These are phyloP conservation scores for Endocalyx cinctus DNA, from an alignment of 2,329 filamentous ascomycete genomes.

Conservation along the genomic window DNA sequence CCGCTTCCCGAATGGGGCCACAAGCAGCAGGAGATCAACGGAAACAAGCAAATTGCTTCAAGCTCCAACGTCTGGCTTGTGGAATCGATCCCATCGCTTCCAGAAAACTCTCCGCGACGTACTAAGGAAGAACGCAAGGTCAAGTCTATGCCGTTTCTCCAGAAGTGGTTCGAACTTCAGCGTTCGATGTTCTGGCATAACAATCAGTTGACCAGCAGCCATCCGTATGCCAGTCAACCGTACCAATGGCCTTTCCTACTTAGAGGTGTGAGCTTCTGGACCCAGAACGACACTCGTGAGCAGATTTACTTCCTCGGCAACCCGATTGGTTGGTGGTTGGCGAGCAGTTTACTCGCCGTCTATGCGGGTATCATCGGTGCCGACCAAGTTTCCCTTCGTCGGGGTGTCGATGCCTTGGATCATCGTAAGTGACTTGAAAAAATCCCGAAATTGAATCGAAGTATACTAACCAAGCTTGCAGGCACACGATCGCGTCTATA, in stretches of 20 bases:
- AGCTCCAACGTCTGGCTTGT: constrained; percentile 93
- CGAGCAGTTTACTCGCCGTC: constrained; percentile 85
- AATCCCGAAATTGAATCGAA: background rate
- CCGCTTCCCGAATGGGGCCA: constrained; percentile 96
- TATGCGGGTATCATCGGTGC: constrained; percentile 88
- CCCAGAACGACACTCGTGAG: constrained; percentile 86
- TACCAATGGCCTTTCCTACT: constrained; percentile 98
- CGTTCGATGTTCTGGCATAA: constrained; percentile 99
- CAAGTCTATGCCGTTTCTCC: constrained; percentile 81
- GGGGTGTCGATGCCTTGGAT: constrained; percentile 89
- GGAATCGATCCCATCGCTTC: constrained; percentile 81
- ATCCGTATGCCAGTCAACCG: constrained; percentile 91
- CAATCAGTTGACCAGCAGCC: constrained; percentile 93
- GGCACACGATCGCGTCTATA: constrained; percentile 91
- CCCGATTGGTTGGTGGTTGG: constrained; percentile 95
- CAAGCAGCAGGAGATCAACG: constrained; percentile 98
- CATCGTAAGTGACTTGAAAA: constrained; percentile 80
- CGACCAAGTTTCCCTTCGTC: constrained; percentile 88
- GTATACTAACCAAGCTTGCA: constrained; percentile 27
- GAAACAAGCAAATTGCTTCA: constrained; percentile 90
- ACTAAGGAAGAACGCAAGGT: constrained; percentile 72
- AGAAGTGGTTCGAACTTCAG: constrained; percentile 95
- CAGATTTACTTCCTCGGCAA: constrained; percentile 99
- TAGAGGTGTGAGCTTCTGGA: constrained; percentile 98
- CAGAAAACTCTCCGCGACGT: constrained; percentile 66